Evolutionary conservation across 2,329 filamentous ascomycete species (phyloP), one percentile per base, ranked within the genome.

Genomic region (Beauveria caledonica): DNA sequence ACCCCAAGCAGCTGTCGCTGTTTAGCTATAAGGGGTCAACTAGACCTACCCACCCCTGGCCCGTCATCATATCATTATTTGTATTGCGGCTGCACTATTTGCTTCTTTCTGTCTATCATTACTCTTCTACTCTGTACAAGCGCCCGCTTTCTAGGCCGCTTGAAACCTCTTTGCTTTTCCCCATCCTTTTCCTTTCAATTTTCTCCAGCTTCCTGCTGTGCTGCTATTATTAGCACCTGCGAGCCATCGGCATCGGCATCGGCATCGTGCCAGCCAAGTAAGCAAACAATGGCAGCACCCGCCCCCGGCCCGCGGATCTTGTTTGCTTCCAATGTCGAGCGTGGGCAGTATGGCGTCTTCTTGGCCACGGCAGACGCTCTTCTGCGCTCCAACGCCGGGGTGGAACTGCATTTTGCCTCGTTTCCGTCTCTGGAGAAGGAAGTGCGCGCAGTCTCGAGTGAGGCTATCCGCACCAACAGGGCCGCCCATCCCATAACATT

Each of bases 271-370:
- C n/a, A n/a, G 17, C 13, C 13, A 17, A n/a, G 13, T 15, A 17
- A 49, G 13, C 29, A 27, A 52, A 13, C 25, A 33, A 60, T 60
- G 50, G 39, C 50, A 50, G 50, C 40, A 4, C 10, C 25, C 11
- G 25, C 45, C 15, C 2, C 15, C 15, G 21, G 33, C 27, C 53
- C 53, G 5, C 68, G 60, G 51, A 68, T 78, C 9, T 67, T 80
- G 1, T 73, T 80, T 46, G 64, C 80, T 45, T 76, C 77, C 3
- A 78, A 76, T 64, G 70, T 71, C 55, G 78, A 80, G 60, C 72
- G 73, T 61, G 78, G 78, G 4, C 75, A 79, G 60, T 73, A 75
- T 19, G 80, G 78, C 64, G 73, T 80, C 25, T 70, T 77, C 40
- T 63, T 81, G 7, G 78, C 78, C 7, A 72, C 75, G 0, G 69